Conservation (phyloP, 805 yeast species). For the Blastobotrys americana region DNA sequence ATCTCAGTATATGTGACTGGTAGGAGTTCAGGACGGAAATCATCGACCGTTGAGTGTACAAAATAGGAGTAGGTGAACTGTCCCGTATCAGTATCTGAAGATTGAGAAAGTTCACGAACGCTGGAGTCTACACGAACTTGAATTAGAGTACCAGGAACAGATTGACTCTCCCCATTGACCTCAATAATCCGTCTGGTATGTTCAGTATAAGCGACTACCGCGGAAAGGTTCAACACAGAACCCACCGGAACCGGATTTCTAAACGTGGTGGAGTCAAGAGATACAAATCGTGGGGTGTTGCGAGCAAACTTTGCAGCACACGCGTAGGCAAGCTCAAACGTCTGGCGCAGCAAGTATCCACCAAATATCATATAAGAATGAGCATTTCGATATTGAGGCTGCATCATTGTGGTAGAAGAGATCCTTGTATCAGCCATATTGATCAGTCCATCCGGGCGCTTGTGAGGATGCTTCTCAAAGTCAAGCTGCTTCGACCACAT, state of each 20-base stretch:
- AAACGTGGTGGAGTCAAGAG: slow-evolving; percentile 86
- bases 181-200: slow-evolving; percentile 42
- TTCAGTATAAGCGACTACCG: slow-evolving; percentile 81
- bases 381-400: slow-evolving; percentile 92
- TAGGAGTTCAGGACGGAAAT: slow-evolving; percentile 54
- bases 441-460: slow-evolving; percentile 44
- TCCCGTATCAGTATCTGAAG: slow-evolving; percentile 64
- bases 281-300: slow-evolving; percentile 80
- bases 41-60: slow-evolving; percentile 42
- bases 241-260: slow-evolving; percentile 96
- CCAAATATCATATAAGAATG: slow-evolving; percentile 94
- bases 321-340: slow-evolving; percentile 90
- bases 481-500: slow-evolving; percentile 48
- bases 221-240: slow-evolving; percentile 73
- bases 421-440: slow-evolving; percentile 68
- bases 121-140: slow-evolving; percentile 85
- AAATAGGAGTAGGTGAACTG: slow-evolving; percentile 84
- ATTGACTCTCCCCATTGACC: slow-evolving; percentile 4
- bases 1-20: slow-evolving; percentile 87
- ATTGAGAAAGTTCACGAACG: slow-evolving; percentile 61
- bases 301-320: slow-evolving; percentile 83
- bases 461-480: slow-evolving; percentile 23
- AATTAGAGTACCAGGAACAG: slow-evolving; percentile 59
- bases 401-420: slow-evolving; percentile 80
- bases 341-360: slow-evolving; percentile 85